phyloP scores from a whole-genome alignment of 2,329 filamentous ascomycete genomes.

The Zalaria obscura region DNA sequence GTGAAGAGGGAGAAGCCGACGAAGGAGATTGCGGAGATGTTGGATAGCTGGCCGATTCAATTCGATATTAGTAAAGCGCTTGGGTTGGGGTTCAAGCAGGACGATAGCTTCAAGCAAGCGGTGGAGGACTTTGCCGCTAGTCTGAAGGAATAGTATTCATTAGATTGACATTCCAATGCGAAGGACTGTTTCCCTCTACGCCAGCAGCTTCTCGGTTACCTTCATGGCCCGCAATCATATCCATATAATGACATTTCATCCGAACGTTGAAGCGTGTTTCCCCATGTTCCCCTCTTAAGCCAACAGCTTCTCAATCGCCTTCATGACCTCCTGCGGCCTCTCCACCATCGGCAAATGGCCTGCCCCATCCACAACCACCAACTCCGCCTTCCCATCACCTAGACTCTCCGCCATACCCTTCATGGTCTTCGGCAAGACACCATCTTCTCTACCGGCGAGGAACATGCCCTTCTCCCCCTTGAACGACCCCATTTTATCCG shows the following conservation, averaged over 20 bases:
- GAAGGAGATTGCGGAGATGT: conserved; percentile 37
- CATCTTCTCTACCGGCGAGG: conserved; percentile 60
- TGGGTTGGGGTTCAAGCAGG: conserved; percentile 35
- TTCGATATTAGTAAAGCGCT: conserved; percentile 43
- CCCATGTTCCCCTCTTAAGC: too few species aligned
- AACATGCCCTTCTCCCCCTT: conserved; percentile 46
- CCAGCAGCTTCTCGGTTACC: too few species aligned
- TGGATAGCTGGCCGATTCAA: conserved; percentile 41
- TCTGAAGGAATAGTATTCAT: conserved; percentile 3
- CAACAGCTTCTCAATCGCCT: conserved; percentile 46
- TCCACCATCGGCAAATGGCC: conserved; percentile 82
- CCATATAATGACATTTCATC: too few species aligned
- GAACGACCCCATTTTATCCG: conserved; percentile 38
- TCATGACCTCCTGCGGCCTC: conserved; percentile 52
- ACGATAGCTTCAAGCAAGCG: conserved; percentile 32
- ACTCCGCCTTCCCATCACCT: conserved; percentile 39
- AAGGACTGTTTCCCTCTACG: too few species aligned
- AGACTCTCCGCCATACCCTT: conserved; percentile 51
- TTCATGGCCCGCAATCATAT: too few species aligned
- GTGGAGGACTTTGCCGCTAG: conserved; percentile 25
- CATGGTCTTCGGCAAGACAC: conserved; percentile 66
- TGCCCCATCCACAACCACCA: conserved; percentile 53
- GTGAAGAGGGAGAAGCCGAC: conserved; percentile 37
- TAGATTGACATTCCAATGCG: too few species aligned
- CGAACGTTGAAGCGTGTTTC: too few species aligned